Base-by-base conservation (phyloP, 2,329 filamentous ascomycete species). In the Penicillium glabrum region DNA sequence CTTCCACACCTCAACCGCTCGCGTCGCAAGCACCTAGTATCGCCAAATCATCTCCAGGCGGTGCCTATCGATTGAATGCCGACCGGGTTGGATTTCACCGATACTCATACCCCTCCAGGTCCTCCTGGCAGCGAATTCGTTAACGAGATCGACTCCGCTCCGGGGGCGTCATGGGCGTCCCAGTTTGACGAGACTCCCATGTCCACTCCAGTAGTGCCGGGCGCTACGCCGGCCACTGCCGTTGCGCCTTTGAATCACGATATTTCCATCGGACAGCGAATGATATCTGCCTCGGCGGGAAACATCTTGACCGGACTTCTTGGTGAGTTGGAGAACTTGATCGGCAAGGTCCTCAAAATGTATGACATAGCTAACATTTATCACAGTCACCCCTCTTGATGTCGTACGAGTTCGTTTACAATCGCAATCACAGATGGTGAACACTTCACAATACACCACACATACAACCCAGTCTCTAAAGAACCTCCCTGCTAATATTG, bases 401-500 rank as follows among this genome's bases (percentile, higher is more conserved):
- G 95, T 99, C 61, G 95, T 99, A 59, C 91, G 95, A 60, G 91
- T 99, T 46, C 91, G 95, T 60, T 82, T 96, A 53, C 95, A 99
- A 76, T 93, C 95, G 1, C 93, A 98, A 78, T 80, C 81, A 44
- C 69, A 82, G 60, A 70, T 74, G 69, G 79, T 69, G 77, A 83
- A 70, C 79, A 81, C 75, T 74, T 88, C 72, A 73, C 83, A 67
- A 64, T 86, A 69, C 75, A 83, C 66, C 77, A 83, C 70, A 72
- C 87, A 73, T 61, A 76, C 69, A 43, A 73, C 64, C 3, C 70
- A 75, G 57, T 77, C 77, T 47, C 84, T 89, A 64, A 86, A 86
- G 60, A 85, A 88, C 62, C 83, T 95, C 48, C 91, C 91, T 54
- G 86, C 89, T 29, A 91, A 93, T 68, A 84, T 98, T 49, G 95